Conservation (phyloP, 148 eudicot species). For the Vaccinium macrocarpon region DNA sequence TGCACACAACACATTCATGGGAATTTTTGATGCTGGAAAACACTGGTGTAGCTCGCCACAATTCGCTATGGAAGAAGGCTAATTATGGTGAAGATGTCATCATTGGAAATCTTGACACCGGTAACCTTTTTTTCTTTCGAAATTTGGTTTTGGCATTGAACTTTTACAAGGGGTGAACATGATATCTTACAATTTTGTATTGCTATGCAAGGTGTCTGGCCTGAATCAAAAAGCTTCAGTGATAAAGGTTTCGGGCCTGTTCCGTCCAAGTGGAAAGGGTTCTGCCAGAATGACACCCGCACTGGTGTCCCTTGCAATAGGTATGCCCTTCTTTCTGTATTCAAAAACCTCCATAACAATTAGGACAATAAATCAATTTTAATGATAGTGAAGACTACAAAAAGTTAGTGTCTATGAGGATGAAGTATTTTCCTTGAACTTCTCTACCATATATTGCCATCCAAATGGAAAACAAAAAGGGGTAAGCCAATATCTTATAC, state of each 20-base stretch:
- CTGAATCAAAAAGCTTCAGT: constrained; percentile 66
- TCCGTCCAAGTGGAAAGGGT: constrained; percentile 74
- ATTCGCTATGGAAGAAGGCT: constrained; percentile 44
- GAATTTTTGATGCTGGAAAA: constrained; percentile 43
- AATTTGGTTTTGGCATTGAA: neutral
- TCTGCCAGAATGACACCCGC: constrained; percentile 30
- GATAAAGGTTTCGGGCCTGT: constrained; percentile 45
- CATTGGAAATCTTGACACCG: constrained; percentile 70
- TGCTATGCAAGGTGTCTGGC: constrained; percentile 63
- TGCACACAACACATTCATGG: constrained; percentile 80
- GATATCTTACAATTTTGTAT: neutral
- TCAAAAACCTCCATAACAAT: neutral
- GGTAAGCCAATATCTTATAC: neutral
- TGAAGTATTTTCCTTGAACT: neutral
- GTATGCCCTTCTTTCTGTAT: constrained; percentile 18
- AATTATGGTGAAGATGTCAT: constrained; percentile 57
- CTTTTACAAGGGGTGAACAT: neutral
- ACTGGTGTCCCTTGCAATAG: constrained; percentile 48
- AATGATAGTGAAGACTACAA: neutral
- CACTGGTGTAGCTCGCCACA: constrained; percentile 18
- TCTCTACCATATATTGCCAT: neutral
- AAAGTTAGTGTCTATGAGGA: neutral
- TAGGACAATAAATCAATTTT: too few species aligned
- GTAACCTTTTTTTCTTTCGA: constrained; percentile 18
- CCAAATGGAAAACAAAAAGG: neutral